phyloP scores from a whole-genome alignment of 2,329 filamentous ascomycete genomes.

The Xylaria sp. region DNA sequence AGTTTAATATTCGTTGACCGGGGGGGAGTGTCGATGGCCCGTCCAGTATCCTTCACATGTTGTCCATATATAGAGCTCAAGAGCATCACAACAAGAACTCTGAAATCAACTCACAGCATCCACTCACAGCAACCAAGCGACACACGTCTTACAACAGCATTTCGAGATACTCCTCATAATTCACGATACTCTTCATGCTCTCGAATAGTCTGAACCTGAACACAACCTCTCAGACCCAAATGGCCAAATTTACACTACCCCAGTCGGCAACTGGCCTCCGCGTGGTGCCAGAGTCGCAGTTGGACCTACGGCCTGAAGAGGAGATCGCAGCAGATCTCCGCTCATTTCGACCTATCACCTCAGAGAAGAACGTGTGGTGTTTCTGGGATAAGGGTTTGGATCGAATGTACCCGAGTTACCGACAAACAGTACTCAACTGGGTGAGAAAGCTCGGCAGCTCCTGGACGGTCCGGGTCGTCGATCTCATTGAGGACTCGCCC shows the following conservation, averaged over 20 bases:
- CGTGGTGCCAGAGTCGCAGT: slow-evolving; percentile 38
- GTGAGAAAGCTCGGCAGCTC: slow-evolving; percentile 53
- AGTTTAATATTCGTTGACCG: neutral
- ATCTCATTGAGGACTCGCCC: slow-evolving; percentile 51
- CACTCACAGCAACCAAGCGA: neutral
- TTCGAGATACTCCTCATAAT: neutral
- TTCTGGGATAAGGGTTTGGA: slow-evolving; percentile 56
- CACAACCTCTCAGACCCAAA: neutral
- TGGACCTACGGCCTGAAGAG: slow-evolving; percentile 48
- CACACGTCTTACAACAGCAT: neutral
- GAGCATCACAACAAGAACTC: neutral
- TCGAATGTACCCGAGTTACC: slow-evolving; percentile 53
- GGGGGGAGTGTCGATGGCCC: neutral
- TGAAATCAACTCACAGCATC: neutral
- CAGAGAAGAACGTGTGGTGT: slow-evolving; percentile 59
- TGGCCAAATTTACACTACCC: slow-evolving; percentile 41
- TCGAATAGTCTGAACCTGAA: neutral
- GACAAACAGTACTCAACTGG: slow-evolving; percentile 56
- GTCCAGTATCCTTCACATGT: neutral
- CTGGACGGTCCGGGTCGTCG: slow-evolving; percentile 57
- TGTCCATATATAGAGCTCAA: slow-evolving; percentile 13
- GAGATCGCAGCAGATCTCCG: slow-evolving; percentile 48
- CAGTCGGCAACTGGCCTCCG: slow-evolving; percentile 40
- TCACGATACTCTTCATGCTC: slow-evolving; percentile 11
- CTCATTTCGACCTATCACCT: slow-evolving; percentile 49